These are phyloP conservation scores for Cryptococcus wingfieldii DNA, from an alignment of 1,284 basidiomycete species.

Conservation along the genomic window DNA sequence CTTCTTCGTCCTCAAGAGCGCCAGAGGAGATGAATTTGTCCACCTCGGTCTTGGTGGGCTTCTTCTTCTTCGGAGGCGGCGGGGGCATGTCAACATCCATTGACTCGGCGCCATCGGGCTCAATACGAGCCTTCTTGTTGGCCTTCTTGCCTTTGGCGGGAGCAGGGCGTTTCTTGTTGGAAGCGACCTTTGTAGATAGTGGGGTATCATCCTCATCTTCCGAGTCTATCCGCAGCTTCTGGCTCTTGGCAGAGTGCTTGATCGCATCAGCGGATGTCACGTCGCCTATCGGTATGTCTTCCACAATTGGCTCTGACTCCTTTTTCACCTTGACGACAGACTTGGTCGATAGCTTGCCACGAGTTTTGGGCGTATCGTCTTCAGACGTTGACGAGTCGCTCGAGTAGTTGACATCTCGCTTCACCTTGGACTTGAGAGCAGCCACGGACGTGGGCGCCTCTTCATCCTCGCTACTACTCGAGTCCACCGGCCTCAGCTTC, in stretches of 20 bases:
- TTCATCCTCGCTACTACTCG: neutral
- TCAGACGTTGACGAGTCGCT: conserved; percentile 9
- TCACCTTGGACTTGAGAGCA: no score
- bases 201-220: conserved; percentile 1
- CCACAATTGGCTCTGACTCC: neutral
- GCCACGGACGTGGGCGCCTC: neutral
- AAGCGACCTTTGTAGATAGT: neutral
- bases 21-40: conserved; percentile 43
- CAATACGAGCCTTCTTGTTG: conserved; percentile 30
- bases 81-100: conserved; percentile 24
- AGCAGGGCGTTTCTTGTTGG: conserved; percentile 18
- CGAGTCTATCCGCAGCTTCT: conserved; percentile 4
- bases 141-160: conserved; percentile 23
- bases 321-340: neutral
- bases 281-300: neutral
- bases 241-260: neutral
- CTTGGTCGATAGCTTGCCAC: neutral
- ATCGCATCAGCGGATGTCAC: no score
- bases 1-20: conserved; percentile 83
- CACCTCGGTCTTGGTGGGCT: conserved; percentile 20
- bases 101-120: conserved; percentile 20
- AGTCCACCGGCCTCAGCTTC: neutral
- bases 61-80: conserved; percentile 11
- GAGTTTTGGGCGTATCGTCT: neutral
- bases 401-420: neutral